Conservation (phyloP, 2,329 filamentous ascomycete species). For the Chrysoporthe cubensis region DNA sequence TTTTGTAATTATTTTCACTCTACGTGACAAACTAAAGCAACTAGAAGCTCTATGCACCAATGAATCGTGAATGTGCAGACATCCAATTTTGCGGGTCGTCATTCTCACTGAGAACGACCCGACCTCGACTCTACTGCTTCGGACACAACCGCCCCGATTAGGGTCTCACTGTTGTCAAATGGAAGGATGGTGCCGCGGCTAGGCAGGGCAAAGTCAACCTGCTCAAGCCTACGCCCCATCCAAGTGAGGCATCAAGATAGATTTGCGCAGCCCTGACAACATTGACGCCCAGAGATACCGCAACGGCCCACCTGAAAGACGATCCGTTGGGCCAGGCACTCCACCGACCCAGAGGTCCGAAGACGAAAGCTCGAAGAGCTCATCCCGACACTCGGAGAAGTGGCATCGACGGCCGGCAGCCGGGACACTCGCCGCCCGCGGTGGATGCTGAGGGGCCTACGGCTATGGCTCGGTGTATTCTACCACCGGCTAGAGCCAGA, state of each 20-base stretch:
- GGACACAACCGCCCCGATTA: constrained; percentile 41
- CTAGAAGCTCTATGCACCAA: too few relatives aligned
- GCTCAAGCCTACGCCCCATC: not conserved
- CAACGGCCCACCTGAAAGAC: not conserved
- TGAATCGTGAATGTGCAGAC: too few relatives aligned
- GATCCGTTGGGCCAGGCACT: not conserved
- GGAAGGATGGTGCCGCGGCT: constrained; percentile 39
- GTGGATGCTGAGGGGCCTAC: not conserved
- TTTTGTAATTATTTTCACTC: too few relatives aligned
- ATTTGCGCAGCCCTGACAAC: not conserved
- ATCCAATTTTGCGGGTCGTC: too few relatives aligned
- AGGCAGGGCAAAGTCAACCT: not conserved
- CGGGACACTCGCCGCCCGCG: not conserved
- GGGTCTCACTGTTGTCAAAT: constrained; percentile 50
- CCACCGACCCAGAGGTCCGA: not conserved
- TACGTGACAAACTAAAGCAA: too few relatives aligned
- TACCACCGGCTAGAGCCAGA: not conserved
- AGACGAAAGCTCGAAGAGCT: not conserved
- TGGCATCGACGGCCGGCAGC: not conserved
- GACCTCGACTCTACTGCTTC: constrained; percentile 43
- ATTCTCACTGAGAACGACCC: constrained; percentile 9
- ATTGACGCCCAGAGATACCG: not conserved
- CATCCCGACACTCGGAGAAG: not conserved
- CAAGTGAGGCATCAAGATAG: not conserved
- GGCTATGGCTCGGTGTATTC: not conserved